Percentiles rank a stretch among this genome's conserved stretches.
phyloP scores from a whole-genome alignment of 2,329 filamentous ascomycete species.

The Colletotrichum horii region DNA sequence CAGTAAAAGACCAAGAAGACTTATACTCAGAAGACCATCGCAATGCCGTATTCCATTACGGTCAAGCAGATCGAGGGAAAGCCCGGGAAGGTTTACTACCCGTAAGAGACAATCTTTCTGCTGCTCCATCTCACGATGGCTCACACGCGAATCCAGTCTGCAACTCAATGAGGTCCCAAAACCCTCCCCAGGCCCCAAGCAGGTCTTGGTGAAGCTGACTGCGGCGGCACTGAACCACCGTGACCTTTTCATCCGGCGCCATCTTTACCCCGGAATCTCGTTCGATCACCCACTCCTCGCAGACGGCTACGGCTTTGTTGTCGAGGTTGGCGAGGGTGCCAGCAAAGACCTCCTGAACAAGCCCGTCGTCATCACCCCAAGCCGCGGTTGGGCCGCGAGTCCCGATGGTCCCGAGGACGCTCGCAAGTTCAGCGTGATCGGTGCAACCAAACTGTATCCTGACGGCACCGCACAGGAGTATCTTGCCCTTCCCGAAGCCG shows the following conservation, averaged over 20 bases:
- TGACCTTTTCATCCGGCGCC: slow-evolving; percentile 92
- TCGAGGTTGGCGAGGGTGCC: slow-evolving; percentile 60
- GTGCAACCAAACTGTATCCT: slow-evolving; percentile 69
- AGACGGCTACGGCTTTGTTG: slow-evolving; percentile 81
- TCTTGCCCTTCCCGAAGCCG: slow-evolving; percentile 69
- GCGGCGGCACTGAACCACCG: slow-evolving; percentile 92
- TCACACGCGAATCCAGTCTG: slow-evolving; percentile 46
- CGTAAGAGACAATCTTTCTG: slow-evolving; percentile 47
- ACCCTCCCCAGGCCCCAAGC: slow-evolving; percentile 66
- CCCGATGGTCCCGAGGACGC: slow-evolving; percentile 75
- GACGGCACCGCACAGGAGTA: slow-evolving; percentile 79
- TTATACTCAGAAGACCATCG: not conserved
- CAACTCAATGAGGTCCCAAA: slow-evolving; percentile 65
- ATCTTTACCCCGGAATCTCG: slow-evolving; percentile 85
- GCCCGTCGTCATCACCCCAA: slow-evolving; percentile 80
- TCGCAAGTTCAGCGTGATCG: slow-evolving; percentile 66
- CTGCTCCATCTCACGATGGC: not conserved
- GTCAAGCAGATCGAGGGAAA: slow-evolving; percentile 78
- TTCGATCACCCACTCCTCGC: slow-evolving; percentile 81
- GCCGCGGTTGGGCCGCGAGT: slow-evolving; percentile 75
- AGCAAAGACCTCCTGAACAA: slow-evolving; percentile 56
- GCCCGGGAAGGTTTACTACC: slow-evolving; percentile 88
- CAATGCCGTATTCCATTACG: slow-evolving; percentile 62
- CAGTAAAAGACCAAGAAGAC: not conserved
- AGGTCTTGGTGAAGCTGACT: slow-evolving; percentile 78